Percentiles rank a stretch among this genome's conserved stretches.
Evolutionary conservation across 78 protist genomes (phyloP).

Genomic region (Salpingoeca rosetta): DNA sequence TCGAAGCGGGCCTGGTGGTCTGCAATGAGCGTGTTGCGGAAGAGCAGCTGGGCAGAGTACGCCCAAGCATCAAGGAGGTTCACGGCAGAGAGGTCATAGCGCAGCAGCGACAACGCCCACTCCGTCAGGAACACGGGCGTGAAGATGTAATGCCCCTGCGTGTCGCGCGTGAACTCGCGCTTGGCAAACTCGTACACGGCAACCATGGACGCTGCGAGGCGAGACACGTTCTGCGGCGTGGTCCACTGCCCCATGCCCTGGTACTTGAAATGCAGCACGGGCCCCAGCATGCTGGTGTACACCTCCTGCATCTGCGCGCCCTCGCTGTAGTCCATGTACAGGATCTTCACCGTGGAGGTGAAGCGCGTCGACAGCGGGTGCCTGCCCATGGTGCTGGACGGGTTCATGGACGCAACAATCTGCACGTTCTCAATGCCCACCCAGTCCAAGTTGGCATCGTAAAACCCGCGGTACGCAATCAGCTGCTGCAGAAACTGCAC

Average conservation of each 20-base stretch:
- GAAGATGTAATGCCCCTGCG: slow-evolving; percentile 61
- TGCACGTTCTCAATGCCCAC: slow-evolving; percentile 52
- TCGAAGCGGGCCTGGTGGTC: neutral
- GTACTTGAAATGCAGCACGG: neutral
- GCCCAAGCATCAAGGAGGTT: slow-evolving; percentile 15
- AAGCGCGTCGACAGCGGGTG: slow-evolving; percentile 58
- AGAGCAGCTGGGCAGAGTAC: slow-evolving; percentile 47
- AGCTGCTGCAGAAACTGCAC: slow-evolving; percentile 75
- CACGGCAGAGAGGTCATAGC: slow-evolving; percentile 17
- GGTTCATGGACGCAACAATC: slow-evolving; percentile 62
- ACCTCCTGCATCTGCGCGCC: slow-evolving; percentile 11
- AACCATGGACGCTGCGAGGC: slow-evolving; percentile 42
- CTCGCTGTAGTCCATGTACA: neutral
- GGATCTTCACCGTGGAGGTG: slow-evolving; percentile 31
- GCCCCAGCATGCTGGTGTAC: slow-evolving; percentile 18
- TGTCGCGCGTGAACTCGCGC: slow-evolving; percentile 44
- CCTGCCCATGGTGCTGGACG: slow-evolving; percentile 62
- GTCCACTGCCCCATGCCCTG: slow-evolving; percentile 1
- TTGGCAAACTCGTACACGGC: slow-evolving; percentile 40
- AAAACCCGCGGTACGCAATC: slow-evolving; percentile 68
- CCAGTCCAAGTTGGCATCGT: slow-evolving; percentile 62
- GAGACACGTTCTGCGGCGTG: neutral
- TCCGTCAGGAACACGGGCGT: slow-evolving; percentile 74
- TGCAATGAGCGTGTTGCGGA: slow-evolving; percentile 49
- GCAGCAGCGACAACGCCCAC: slow-evolving; percentile 38